Conservation (phyloP, 179 eudicot genomes). For the Kewa caespitosa region DNA sequence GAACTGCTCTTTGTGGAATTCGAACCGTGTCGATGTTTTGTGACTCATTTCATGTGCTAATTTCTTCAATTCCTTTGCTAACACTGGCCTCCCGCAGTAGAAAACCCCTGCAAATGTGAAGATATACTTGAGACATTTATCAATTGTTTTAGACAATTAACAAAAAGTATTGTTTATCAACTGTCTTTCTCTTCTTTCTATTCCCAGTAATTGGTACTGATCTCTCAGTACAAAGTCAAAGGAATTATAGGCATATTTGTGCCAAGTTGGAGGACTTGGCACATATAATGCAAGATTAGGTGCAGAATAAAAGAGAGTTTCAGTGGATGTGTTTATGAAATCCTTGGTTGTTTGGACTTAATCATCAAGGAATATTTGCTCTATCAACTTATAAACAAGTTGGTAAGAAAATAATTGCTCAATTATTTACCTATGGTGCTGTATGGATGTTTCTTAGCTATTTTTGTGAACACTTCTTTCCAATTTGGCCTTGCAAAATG, state of each 20-base stretch:
- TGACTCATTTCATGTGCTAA: conserved; percentile 67
- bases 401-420: neutral
- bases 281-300: conserved; percentile 19
- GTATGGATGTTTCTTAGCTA: conserved; percentile 73
- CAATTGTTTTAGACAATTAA: neutral
- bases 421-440: conserved; percentile 72
- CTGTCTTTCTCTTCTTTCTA: neutral
- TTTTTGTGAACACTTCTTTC: conserved; percentile 80
- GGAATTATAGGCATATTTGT: conserved; percentile 10
- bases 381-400: conserved; percentile 19
- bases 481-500: conserved; percentile 97
- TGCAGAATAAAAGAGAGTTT: conserved; percentile 12
- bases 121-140: neutral
- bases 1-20: conserved; percentile 93
- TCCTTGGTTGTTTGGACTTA: conserved; percentile 15
- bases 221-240: conserved; percentile 5
- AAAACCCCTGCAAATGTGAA: conserved; percentile 72
- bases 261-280: conserved; percentile 12
- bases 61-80: conserved; percentile 87
- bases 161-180: neutral
- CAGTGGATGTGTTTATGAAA: no score
- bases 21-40: conserved; percentile 79
- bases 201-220: neutral
- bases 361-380: conserved; percentile 13
- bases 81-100: conserved; percentile 83